Conservation (phyloP, 306 rosid species). For the Dryas octopetala region DNA sequence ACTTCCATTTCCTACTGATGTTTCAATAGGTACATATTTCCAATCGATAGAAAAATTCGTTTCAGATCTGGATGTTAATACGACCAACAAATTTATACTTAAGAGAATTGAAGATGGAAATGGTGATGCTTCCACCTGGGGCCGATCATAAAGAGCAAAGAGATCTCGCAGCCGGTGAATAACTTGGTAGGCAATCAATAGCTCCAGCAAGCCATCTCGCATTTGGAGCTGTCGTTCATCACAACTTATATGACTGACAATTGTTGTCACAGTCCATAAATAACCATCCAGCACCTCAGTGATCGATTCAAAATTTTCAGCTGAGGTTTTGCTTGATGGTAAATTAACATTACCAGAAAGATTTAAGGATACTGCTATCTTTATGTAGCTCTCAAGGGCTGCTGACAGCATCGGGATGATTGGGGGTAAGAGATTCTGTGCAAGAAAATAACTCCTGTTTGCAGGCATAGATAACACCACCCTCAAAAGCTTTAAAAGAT, state of each 20-base stretch:
- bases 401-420: constrained; percentile 95
- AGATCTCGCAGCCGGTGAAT: constrained; percentile 91
- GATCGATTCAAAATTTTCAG: constrained; percentile 78
- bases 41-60: constrained; percentile 61
- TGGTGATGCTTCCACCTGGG: constrained; percentile 94
- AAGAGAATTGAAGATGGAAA: constrained; percentile 83
- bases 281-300: constrained; percentile 85
- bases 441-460: constrained; percentile 86
- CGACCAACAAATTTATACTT: constrained; percentile 77
- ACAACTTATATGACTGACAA: constrained; percentile 71
- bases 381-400: constrained; percentile 92
- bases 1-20: constrained; percentile 41
- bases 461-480: constrained; percentile 75
- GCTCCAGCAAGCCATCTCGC: constrained; percentile 91
- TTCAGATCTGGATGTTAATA: constrained; percentile 75
- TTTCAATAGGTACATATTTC: constrained; percentile 47
- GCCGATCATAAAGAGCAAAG: constrained; percentile 97
- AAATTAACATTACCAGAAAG: constrained; percentile 51
- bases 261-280: constrained; percentile 77
- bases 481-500: constrained; percentile 78
- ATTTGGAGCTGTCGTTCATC: constrained; percentile 90
- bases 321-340: constrained; percentile 72
- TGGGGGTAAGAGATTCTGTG: constrained; percentile 92
- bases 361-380: constrained; percentile 88
- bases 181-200: constrained; percentile 83